These are phyloP conservation scores for Anisodus tanguticus DNA, from an alignment of 257 asterid genomes.

Conservation along the genomic window DNA sequence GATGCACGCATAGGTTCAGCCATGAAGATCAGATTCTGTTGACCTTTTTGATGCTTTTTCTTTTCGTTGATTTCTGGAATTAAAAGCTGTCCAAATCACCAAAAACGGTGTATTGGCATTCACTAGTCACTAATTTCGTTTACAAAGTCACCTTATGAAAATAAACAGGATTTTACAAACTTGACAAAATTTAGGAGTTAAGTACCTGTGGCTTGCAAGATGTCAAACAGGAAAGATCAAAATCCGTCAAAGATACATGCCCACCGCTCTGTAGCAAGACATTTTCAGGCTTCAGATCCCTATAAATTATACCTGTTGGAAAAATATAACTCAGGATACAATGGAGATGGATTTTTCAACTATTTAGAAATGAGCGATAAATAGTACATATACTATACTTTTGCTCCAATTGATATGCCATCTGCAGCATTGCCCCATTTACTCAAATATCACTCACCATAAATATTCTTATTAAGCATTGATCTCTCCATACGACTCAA, in stretches of 20 bases:
- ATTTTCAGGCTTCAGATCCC: constrained; percentile 98
- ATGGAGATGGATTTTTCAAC: constrained; percentile 32
- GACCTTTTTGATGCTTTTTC: constrained; percentile 65
- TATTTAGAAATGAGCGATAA: background rate
- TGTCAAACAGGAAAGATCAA: constrained; percentile 94
- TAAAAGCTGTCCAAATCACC: constrained; percentile 68
- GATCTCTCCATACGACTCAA: background rate
- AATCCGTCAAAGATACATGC: constrained; percentile 89
- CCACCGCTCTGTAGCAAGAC: constrained; percentile 79
- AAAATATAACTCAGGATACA: constrained; percentile 25
- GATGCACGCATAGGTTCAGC: constrained; percentile 99
- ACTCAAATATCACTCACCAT: constrained; percentile 17
- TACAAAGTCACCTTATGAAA: constrained; percentile 10
- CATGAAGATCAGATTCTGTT: constrained; percentile 77
- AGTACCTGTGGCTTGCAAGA: constrained; percentile 95
- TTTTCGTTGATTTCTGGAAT: constrained; percentile 74
- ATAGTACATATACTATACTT: background rate
- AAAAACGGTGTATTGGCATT: constrained; percentile 15
- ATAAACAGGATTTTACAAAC: background rate
- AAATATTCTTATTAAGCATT: background rate
- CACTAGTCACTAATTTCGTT: constrained; percentile 1
- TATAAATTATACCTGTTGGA: constrained; percentile 84
- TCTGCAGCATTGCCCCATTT: background rate
- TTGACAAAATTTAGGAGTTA: constrained; percentile 19
- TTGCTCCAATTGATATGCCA: background rate